Evolutionary conservation across 192 early-diverging fungal species (phyloP).

Genomic region (Backusella tuberculispora): DNA sequence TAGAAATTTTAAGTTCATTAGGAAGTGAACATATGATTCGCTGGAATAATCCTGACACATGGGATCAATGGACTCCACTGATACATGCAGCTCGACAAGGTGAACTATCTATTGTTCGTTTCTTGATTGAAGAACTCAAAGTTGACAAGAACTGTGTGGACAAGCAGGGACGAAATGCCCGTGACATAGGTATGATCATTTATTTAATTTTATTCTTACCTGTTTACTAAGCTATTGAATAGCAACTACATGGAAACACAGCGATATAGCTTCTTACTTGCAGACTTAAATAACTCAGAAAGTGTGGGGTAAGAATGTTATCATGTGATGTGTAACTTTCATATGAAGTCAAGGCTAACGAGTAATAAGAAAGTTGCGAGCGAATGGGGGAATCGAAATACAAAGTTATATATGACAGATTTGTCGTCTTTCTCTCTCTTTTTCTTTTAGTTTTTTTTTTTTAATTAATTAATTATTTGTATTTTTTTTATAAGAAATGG

Average conservation of each 20-base stretch:
- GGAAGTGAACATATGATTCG: background rate
- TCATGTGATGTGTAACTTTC: constrained; percentile 17
- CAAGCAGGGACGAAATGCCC: constrained; percentile 37
- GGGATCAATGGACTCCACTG: constrained; percentile 50
- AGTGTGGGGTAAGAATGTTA: constrained; percentile 19
- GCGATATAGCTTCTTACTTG: background rate
- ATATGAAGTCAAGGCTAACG: constrained; percentile 8
- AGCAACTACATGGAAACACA: constrained; percentile 23
- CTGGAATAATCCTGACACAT: constrained; percentile 38
- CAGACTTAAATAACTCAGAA: constrained; percentile 8
- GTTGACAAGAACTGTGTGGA: constrained; percentile 29
- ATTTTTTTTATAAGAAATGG: background rate
- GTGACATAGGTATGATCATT: constrained; percentile 40
- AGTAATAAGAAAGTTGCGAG: background rate
- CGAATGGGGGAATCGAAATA: background rate
- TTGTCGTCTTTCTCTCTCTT: background rate
- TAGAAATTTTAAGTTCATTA: constrained; percentile 24
- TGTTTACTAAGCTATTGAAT: constrained; percentile 15
- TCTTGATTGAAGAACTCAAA: constrained; percentile 23
- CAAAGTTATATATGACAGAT: background rate
- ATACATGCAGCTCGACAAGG: constrained; percentile 46
- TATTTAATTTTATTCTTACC: background rate
- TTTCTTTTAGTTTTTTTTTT: background rate
- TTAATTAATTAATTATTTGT: background rate
- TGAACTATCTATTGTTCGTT: constrained; percentile 25